phyloP scores from a whole-genome alignment of 2,329 filamentous ascomycete species.

The Emergomyces orientalis region DNA sequence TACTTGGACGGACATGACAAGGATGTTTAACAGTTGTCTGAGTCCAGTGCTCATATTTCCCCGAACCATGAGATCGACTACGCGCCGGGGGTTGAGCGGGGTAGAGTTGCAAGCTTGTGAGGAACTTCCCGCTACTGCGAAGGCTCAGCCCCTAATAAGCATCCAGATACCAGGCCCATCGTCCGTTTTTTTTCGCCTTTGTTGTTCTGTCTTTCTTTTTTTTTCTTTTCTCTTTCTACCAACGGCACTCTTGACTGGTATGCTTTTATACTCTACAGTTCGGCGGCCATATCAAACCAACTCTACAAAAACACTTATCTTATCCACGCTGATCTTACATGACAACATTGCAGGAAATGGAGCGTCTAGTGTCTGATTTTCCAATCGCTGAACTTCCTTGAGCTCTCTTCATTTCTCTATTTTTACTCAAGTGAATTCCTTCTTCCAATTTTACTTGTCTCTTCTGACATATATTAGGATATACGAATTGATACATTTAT shows the following conservation, averaged over 20 bases:
- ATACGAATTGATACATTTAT: neutral
- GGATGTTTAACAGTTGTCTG: neutral
- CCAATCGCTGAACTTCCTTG: neutral
- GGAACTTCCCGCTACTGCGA: neutral
- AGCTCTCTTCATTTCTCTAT: neutral
- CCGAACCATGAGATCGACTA: neutral
- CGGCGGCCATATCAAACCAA: neutral
- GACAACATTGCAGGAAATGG: neutral
- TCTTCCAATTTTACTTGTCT: neutral
- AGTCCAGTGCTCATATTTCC: neutral
- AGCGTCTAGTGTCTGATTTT: neutral
- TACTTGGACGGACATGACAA: neutral
- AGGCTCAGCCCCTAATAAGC: neutral
- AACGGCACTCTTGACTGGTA: neutral
- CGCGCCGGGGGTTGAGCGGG: neutral
- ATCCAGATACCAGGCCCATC: neutral
- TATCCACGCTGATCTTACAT: neutral
- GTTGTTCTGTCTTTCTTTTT: neutral
- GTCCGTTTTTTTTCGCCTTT: neutral
- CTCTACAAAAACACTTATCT: neutral
- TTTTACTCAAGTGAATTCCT: neutral
- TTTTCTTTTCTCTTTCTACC: no score
- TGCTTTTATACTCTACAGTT: neutral
- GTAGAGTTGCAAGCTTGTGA: neutral
- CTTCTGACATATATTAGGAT: neutral